These are phyloP conservation scores for Fusarium agapanthi DNA, from an alignment of 2,329 filamentous ascomycete species.

Conservation along the genomic window DNA sequence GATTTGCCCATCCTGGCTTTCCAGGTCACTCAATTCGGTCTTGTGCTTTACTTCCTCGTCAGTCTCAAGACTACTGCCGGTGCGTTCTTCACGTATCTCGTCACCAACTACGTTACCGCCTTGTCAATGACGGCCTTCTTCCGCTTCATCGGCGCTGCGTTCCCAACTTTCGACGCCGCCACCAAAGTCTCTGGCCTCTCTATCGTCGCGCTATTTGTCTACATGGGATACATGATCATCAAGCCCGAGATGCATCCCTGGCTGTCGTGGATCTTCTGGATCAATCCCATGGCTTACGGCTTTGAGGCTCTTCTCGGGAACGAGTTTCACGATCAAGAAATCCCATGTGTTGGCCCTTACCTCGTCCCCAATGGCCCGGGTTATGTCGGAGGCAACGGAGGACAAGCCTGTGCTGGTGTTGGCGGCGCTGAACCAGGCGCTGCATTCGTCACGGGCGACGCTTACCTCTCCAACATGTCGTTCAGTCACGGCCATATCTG, in stretches of 20 bases:
- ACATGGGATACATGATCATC: conserved; percentile 71
- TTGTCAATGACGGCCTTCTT: conserved; percentile 66
- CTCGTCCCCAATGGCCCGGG: conserved; percentile 60
- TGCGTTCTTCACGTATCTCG: conserved; percentile 70
- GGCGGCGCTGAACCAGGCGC: conserved; percentile 61
- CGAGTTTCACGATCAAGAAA: conserved; percentile 69
- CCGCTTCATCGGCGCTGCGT: conserved; percentile 63
- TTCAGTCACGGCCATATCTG: conserved; percentile 64
- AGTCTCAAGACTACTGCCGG: conserved; percentile 60
- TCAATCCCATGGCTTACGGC: conserved; percentile 73
- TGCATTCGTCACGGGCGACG: conserved; percentile 62
- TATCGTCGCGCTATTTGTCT: conserved; percentile 64
- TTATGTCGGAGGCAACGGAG: conserved; percentile 50
- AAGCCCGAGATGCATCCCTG: conserved; percentile 70
- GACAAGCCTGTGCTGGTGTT: conserved; percentile 66
- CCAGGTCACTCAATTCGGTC: conserved; percentile 64
- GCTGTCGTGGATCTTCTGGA: conserved; percentile 71
- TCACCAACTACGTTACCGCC: conserved; percentile 46
- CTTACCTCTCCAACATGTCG: conserved; percentile 64
- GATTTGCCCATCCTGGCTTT: conserved; percentile 65
- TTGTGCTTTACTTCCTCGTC: conserved; percentile 72
- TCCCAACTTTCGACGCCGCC: conserved; percentile 64
- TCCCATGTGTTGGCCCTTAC: conserved; percentile 59
- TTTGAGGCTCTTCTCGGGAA: conserved; percentile 76
- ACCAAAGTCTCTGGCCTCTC: conserved; percentile 63